Evolutionary conservation across 495 filamentous ascomycete species (phyloP), one percentile per base, ranked within the genome.

Genomic region (Penicillium fimorum): DNA sequence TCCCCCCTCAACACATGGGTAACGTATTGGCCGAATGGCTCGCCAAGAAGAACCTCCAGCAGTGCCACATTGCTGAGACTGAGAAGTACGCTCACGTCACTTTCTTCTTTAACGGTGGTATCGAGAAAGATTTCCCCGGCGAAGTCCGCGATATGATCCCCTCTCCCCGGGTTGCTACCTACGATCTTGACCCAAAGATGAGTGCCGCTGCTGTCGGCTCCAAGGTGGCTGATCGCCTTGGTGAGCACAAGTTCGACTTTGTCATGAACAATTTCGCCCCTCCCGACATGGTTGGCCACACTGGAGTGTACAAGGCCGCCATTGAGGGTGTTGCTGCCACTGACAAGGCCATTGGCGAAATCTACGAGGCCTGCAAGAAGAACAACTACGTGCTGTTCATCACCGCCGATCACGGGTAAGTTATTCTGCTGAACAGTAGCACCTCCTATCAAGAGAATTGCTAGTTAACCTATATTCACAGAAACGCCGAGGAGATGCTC

Each of bases 251-350:
- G 60, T 94, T 92, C 75, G 90, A 92, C 66, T 97, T 98, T 67
- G 76, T 98, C 66, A 98, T 98, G 94, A 97, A 97, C 86, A 98
- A 98, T 83, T 97, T 98, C 70, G 94, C 94, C 30, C 93, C 95
- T 20, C 95, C 94, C 43, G 94, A 98, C 76, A 98, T 98, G 94
- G 94, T 98, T 58, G 94, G 94, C 63, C 94, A 98, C 78, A 98
- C 94, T 10, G 94, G 94, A 65, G 92, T 96, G 58, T 97, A 96
- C 71, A 82, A 96, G 67, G 94, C 94, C n/a, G 95, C 94, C 52
- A 90, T 97, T 58, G 61, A 91, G 66, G 94, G 87, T 64, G 86
- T 88, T 63, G 77, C 82, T 54, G 87, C 90, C 57, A 97, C 94
- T 37, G 94, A 98, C 67, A 86, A 87, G 76, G 94, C 91, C 32